Percentiles rank a stretch among this genome's conserved stretches.
phyloP scores from a whole-genome alignment of 2,329 filamentous ascomycete species.

The Diaporthe aspalathi region DNA sequence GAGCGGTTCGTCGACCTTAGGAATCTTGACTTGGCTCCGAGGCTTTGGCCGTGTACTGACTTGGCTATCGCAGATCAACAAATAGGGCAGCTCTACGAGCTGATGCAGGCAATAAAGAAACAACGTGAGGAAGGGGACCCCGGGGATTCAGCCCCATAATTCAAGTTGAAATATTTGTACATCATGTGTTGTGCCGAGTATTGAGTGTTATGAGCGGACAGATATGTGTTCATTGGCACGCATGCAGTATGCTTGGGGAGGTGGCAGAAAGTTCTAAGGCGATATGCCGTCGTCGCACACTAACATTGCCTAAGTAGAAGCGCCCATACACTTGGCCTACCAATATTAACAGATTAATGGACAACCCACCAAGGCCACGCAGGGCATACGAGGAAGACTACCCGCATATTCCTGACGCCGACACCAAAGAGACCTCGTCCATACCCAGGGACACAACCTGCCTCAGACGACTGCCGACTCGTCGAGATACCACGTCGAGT shows the following conservation, averaged over 20 bases:
- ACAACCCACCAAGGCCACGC: not conserved
- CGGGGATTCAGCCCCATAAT: conserved; percentile 23
- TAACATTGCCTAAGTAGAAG: not conserved
- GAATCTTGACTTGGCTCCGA: not conserved
- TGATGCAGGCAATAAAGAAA: conserved; percentile 82
- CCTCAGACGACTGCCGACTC: conserved; percentile 36
- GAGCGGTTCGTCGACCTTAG: conserved; percentile 74
- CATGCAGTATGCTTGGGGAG: not conserved
- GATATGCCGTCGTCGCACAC: not conserved
- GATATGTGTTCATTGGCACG: no score
- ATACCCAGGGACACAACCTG: not conserved
- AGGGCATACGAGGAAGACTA: not conserved
- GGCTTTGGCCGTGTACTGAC: conserved; percentile 28
- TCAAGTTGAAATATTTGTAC: no score
- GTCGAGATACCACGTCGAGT: conserved; percentile 59
- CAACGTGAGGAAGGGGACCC: conserved; percentile 40
- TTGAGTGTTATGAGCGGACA: not conserved
- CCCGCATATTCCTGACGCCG: not conserved
- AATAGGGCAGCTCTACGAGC: conserved; percentile 90
- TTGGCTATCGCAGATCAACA: conserved; percentile 77
- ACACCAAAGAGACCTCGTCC: not conserved
- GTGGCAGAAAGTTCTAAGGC: not conserved
- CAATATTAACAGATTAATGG: not conserved
- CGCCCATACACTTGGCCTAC: not conserved
- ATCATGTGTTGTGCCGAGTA: not conserved